Evolutionary conservation across 306 rosid genomes (phyloP), one percentile per base, ranked within the genome.

Genomic region (Albizia julibrissin): DNA sequence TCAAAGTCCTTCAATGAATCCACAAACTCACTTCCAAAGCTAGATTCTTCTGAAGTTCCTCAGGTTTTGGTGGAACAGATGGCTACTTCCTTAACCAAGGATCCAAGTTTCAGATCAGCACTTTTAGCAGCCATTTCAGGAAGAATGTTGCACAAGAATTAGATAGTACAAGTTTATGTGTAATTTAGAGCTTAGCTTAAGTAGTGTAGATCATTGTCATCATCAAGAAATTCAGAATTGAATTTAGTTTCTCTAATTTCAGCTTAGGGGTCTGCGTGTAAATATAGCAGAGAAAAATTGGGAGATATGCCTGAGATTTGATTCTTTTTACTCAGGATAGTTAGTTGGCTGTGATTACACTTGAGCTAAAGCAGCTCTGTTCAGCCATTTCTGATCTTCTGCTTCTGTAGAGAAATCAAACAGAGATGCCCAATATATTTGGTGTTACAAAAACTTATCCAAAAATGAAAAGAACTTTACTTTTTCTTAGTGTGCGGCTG

Each of bases 61-160:
- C 87, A 92, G 72, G 70, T 90, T 73, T 80, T 93, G 90, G 98
- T 96, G 71, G 97, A 96, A 26, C 97, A 93, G 82, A 96, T 96
- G 99, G 98, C 98, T 44, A 84, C 94, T 79, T 96, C 99, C 5
- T 86, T 96, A 87, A 96, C 97, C 24, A 96, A 89, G 22, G 99
- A 96, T 80, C 99, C 99, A 64, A 89, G 88, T 58, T 96, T 96
- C 88, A 96, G 97, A 65, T 90, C 94, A 83, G 98, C 98, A 72
- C 90, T 96, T 54, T 92, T 90, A 54, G 98, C 98, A 16, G 99
- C 97, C 76, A 94, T 96, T 43, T 93, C 98, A 15, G 99, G 99
- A 80, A 92, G 87, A 75, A 78, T 93, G 47, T 69, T 80, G 83
- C 93, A 84, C 26, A 81, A 89, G 43, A 82, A 81, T 83, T 84